Evolutionary conservation across 257 asterid species (phyloP).

Genomic region (Solanum neorickii): DNA sequence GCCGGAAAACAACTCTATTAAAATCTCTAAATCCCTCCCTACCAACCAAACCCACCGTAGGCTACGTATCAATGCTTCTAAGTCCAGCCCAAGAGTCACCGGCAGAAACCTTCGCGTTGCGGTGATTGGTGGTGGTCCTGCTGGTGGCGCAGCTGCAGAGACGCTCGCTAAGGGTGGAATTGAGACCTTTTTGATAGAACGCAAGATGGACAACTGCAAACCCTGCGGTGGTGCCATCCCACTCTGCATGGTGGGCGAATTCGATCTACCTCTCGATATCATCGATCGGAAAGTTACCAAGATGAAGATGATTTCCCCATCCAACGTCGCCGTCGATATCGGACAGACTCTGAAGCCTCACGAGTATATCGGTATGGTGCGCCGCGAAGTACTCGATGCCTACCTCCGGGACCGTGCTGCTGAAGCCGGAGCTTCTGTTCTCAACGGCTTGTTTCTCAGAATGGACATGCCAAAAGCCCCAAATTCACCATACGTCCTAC

Average conservation of each 20-base stretch:
- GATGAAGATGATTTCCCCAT: constrained; percentile 96
- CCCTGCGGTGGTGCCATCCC: constrained; percentile 98
- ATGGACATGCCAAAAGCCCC: constrained; percentile 61
- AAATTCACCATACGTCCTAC: constrained; percentile 52
- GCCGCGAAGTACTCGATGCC: constrained; percentile 80
- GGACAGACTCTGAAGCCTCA: constrained; percentile 80
- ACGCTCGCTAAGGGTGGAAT: constrained; percentile 76
- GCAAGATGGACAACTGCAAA: constrained; percentile 86
- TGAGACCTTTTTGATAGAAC: constrained; percentile 71
- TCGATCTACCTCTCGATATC: constrained; percentile 80
- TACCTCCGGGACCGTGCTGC: constrained; percentile 84
- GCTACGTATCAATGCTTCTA: constrained; percentile 44
- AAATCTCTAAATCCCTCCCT: constrained; percentile 16
- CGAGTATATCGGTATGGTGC: constrained; percentile 96
- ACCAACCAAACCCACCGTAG: constrained; percentile 11
- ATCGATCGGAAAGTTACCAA: constrained; percentile 80
- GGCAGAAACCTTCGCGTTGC: constrained; percentile 92
- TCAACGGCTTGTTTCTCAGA: constrained; percentile 71
- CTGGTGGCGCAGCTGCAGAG: constrained; percentile 89
- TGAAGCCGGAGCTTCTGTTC: constrained; percentile 57
- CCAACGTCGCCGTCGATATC: constrained; percentile 84
- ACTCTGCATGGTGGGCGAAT: constrained; percentile 92
- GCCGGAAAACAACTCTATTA: constrained; percentile 27
- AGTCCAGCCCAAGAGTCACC: constrained; percentile 66
- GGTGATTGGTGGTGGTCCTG: constrained; percentile 88